Evolutionary conservation across 2,329 filamentous ascomycete genomes (phyloP).

Genomic region (Nigrospora sphaerica): DNA sequence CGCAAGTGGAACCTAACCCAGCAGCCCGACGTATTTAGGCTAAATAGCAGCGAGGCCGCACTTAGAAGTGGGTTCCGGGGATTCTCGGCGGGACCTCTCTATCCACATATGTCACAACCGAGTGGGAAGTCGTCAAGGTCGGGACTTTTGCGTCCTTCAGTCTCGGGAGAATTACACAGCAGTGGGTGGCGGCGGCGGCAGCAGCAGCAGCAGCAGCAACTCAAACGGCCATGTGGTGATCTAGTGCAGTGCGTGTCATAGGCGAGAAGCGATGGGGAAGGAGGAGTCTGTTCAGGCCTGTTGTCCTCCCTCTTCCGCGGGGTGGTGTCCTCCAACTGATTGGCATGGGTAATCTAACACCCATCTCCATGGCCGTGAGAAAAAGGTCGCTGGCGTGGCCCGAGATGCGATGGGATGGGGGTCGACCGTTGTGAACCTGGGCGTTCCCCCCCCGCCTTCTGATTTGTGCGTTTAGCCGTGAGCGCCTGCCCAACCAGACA

Average conservation of each 20-base stretch:
- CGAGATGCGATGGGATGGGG: not conserved
- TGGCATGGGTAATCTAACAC: not conserved
- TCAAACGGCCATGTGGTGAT: not conserved
- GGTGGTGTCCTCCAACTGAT: no score
- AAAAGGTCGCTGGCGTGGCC: not conserved
- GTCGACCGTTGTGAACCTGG: not conserved
- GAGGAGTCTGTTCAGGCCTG: no score
- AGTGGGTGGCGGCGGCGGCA: no score
- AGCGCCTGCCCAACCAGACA: not conserved
- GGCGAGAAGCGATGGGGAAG: no score
- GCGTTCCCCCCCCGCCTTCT: not conserved
- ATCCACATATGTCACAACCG: not conserved
- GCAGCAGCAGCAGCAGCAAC: not conserved
- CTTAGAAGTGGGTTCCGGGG: not conserved
- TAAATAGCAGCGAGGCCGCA: not conserved
- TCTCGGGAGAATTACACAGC: not conserved
- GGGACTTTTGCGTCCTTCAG: not conserved
- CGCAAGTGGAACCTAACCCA: conserved; percentile 1
- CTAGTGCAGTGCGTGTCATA: no score
- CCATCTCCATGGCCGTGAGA: not conserved
- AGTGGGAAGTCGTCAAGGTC: not conserved
- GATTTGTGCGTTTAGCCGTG: conserved; percentile 5
- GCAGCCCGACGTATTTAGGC: conserved; percentile 1
- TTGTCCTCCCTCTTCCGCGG: no score
- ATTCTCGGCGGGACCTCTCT: not conserved